Conservation (phyloP, 2,329 filamentous ascomycete genomes). For the Cercospora sp. region DNA sequence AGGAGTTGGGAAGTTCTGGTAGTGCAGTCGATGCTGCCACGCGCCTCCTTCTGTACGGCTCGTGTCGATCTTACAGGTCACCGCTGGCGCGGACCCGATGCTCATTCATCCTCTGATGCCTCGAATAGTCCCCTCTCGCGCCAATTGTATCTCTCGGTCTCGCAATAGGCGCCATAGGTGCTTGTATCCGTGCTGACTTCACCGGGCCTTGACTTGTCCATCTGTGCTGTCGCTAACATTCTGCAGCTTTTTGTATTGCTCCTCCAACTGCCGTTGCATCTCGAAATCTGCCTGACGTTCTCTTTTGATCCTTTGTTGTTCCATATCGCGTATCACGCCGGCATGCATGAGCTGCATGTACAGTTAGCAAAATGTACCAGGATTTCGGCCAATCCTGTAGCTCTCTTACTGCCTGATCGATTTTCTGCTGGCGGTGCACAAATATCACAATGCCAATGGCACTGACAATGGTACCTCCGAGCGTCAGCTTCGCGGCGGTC, state of each 20-base stretch:
- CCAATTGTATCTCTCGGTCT: neutral
- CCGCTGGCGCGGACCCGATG: neutral
- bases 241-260: slow-evolving; percentile 88
- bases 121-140: neutral
- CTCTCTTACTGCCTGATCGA: slow-evolving; percentile 71
- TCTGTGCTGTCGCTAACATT: slow-evolving; percentile 62
- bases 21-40: neutral
- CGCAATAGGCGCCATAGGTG: neutral
- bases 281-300: slow-evolving; percentile 95
- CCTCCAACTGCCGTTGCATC: slow-evolving; percentile 79
- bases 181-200: slow-evolving; percentile 1
- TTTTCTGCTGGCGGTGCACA: slow-evolving; percentile 85
- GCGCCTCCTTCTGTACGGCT: neutral
- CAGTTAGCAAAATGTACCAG: slow-evolving; percentile 11
- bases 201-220: slow-evolving; percentile 26
- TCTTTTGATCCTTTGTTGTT: slow-evolving; percentile 84
- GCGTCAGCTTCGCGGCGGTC: slow-evolving; percentile 80
- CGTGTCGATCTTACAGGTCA: neutral
- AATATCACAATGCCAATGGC: slow-evolving; percentile 75
- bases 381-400: slow-evolving; percentile 2
- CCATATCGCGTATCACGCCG: slow-evolving; percentile 90
- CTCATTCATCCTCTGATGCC: neutral
- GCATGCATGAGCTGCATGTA: slow-evolving; percentile 80
- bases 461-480: slow-evolving; percentile 73
- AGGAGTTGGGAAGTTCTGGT: neutral